Base-by-base conservation (phyloP, 164 flowering plant species). In the Dillenia turbinata region DNA sequence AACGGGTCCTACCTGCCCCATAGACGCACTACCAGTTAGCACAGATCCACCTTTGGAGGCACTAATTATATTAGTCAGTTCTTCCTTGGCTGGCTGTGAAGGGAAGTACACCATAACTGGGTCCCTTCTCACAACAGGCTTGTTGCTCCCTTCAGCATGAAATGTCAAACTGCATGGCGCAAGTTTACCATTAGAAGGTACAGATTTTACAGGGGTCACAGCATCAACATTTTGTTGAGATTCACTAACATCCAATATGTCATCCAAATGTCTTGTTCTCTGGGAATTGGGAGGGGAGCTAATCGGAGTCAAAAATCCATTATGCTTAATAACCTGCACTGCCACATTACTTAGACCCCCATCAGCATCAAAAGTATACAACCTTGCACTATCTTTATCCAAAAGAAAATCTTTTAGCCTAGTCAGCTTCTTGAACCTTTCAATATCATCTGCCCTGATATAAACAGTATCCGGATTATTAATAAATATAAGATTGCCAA, bases 11-110 rank as follows among this genome's bases (percentile, higher is more conserved):
- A 81, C 53, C 13, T 69, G 68, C 24, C 80, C 83, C 64, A 46
- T 70, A 9, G 89, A 84, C 15, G 85, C 89, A 65, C 74, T 83
- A 1, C 93, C 96, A 24, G 84, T 77, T 60, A 89, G 47, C 15
- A 77, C 80, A 69, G 73, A 62, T 12, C 88, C 93, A 60, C 19
- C 56, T 62, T 66, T 77, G 8, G 78, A 63, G 10, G 78, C 76
- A 54, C 71, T 77, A 26, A 73, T 67, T 19, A 79, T 68, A 47
- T 73, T 66, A 17, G 69, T 46, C 82, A 74, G 75, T 57, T 83
- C 90, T 54, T 74, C 72, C 49, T 43, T 56, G 0, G 80, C 66
- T 45, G 87, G 83, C n/a, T 62, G 63, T 8, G 85, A 68, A 49
- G 88, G 87, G 64, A 85, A 77, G 65, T 73, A 72, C 19, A 86